Base-by-base conservation (phyloP, 768 basidiomycete genomes). In the Hygrocybe punicea region DNA sequence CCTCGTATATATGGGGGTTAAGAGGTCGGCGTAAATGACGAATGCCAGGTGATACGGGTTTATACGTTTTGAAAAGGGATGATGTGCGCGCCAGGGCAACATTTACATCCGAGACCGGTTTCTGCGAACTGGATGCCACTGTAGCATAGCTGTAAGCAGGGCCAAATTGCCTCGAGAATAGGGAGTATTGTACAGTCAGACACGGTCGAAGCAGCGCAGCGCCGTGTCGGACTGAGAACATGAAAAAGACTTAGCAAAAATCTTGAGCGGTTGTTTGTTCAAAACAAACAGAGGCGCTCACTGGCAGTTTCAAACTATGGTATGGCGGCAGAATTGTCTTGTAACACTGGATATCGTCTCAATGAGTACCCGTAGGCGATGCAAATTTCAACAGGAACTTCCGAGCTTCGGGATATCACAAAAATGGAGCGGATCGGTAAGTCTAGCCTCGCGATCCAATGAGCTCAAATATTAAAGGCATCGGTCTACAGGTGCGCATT, bases 401-500 rank as follows among this genome's bases (percentile, higher is more conserved):
- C 87, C 40, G 89, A 92, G 70, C 72, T 93, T 57, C 82, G 90
- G 58, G 91, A 93, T 65, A 87, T 92, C 58, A 91, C 90, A 54
- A 91, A 91, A 80, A 91, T 93, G 84, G 91, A 93, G 82, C 89
- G 91, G 59, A 93, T 93, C 71, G 91, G 90, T 88, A 52, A 39
- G 76, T 53, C 25, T 19, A 34, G 17, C 34, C 17, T 51, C 49
- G 25, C 34, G 40, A 36, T 34, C 21, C 19, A n/a, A 29, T 50
- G 47, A n/a, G 23, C 44, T 44, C 36, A 23, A n/a, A 48, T 46
- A 49, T n/a, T 33, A 16, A 33, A 47, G 55, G 60, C 29, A 63
- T 58, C 33, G 25, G 42, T 50, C 11, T 62, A 36, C 65, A 93
- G 91, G 91, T 68, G 89, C 88, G 37, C 91, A 93, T 69, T 93